Base-by-base conservation (phyloP, 768 basidiomycete genomes). In the Phaeotremella fagi region DNA sequence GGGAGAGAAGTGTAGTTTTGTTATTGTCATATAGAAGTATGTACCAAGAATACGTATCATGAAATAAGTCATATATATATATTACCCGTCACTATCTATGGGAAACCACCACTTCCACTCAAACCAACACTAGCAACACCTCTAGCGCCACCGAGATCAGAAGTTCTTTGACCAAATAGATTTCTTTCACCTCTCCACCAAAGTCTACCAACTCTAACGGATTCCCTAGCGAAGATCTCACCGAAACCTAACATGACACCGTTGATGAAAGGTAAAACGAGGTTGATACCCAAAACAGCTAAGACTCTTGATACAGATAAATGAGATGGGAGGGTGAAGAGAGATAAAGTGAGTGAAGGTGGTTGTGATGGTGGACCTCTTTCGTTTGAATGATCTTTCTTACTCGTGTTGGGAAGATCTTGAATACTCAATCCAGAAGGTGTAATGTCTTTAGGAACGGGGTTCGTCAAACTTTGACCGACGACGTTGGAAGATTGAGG, bases 171-270 rank as follows among this genome's bases (percentile, higher is more conserved):
- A 41, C 57, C 51, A 45, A 61, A 66, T 14, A 62, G 42, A 1
- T 51, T 48, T 14, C 60, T 57, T 37, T 65, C 63, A 20, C 63
- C 61, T 42, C 68, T 60, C 59, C 60, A 71, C 52, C 64, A 66
- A 6, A 61, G 27, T 37, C 55, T 52, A 11, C 64, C 64, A 15
- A 61, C 61, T 23, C 48, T 42, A 9, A 74, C 62, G 0, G 59
- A 57, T 48, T 74, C 71, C 42, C 71, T 44, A 5, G 73, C 71
- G 48, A 74, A 74, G 48, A 74, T 74, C 61, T 74, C 73, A 12
- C 73, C 73, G 50, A 74, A 74, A 18, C 73, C 73, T 29, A 74
- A 57, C 71, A 74, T 72, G 48, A 74, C 69, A 45, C 73, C 73
- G 48, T 74, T 74, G 53, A 74, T 60, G 49, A 74, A 74, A 7